These are phyloP conservation scores for Colletotrichum echinochloae DNA, from an alignment of 2,329 filamentous ascomycete species.

Conservation along the genomic window DNA sequence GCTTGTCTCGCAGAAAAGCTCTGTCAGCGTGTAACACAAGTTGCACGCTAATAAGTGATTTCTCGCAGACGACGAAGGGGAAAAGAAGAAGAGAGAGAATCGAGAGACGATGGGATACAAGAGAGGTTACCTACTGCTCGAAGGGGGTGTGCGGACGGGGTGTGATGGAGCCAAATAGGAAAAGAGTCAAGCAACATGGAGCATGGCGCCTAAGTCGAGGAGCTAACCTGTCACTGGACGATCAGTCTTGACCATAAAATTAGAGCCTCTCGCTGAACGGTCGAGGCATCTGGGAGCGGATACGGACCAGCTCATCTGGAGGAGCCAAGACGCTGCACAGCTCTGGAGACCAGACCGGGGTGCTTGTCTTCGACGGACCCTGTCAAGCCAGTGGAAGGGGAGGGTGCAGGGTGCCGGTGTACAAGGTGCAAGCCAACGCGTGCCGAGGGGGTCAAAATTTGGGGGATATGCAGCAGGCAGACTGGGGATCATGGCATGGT, in stretches of 20 bases:
- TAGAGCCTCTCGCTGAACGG: constrained; percentile 48
- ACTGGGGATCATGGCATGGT: constrained; percentile 31
- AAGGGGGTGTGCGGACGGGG: constrained; percentile 45
- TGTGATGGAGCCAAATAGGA: constrained; percentile 53
- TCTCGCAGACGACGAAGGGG: constrained; percentile 34
- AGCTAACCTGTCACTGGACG: constrained; percentile 58
- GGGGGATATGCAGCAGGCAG: constrained; percentile 34
- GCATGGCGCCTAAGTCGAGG: constrained; percentile 58
- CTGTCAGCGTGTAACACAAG: constrained; percentile 21
- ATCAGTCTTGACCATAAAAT: constrained; percentile 56
- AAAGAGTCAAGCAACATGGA: constrained; percentile 51
- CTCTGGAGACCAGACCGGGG: constrained; percentile 36
- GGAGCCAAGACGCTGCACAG: constrained; percentile 41
- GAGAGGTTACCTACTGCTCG: constrained; percentile 33
- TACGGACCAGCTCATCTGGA: constrained; percentile 42
- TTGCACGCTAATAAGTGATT: constrained; percentile 9
- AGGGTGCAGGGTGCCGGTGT: constrained; percentile 25
- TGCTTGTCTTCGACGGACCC: constrained; percentile 37
- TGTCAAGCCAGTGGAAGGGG: constrained; percentile 31
- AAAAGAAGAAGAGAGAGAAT: constrained; percentile 41
- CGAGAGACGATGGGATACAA: constrained; percentile 43
- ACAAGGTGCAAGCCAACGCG: constrained; percentile 40
- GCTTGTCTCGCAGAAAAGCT: constrained; percentile 52
- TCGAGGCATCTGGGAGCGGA: constrained; percentile 40
- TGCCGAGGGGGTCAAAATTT: constrained; percentile 40